Base-by-base conservation (phyloP, 345 rosid genomes). In the Arabis alpina region DNA sequence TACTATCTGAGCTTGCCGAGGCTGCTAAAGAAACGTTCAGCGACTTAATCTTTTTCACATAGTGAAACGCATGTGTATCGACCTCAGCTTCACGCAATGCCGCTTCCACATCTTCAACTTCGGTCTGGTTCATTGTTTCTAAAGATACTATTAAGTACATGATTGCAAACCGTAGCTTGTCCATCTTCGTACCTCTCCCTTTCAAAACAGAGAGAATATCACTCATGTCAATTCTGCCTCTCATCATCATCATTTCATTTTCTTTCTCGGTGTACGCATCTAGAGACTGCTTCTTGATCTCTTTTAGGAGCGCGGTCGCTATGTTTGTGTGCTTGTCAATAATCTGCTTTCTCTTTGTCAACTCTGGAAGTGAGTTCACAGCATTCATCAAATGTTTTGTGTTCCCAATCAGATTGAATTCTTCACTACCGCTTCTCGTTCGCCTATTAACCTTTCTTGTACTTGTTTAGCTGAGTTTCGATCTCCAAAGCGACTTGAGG, bases 311-410 rank as follows among this genome's bases (percentile, higher is more conserved):
- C 24, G 76, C 82, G 14, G 94, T 88, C 2, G 94, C 94, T 55
- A 88, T 85, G 74, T 88, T 86, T 16, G 92, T 86, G 79, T 88
- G 94, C 82, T 90, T 90, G 76, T 90, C 94, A 61, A 90, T 90
- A 65, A 88, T 84, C 71, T 84, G 83, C 77, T 90, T 90, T 61
- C 97, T 76, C 76, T 90, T 90, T 0, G 89, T 85, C 77, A 90
- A 68, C 81, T 86, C 97, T 10, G 94, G 94, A 62, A 90, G 78
- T 6, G 92, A 90, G 76, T 90, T 88, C 70, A 90, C 97, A 13
- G 94, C 94, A 73, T 86, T 86, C 97, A 90, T 90, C 77, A 90
- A 61, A 80, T 90, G 89, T 78, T 85, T 88, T 6, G 94, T 90
- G 84, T 90, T 88, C 37, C 90, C 94, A 19, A 83, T 82, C 79